Conservation (phyloP, 1,284 basidiomycete genomes). For the Jaminaea rosea region DNA sequence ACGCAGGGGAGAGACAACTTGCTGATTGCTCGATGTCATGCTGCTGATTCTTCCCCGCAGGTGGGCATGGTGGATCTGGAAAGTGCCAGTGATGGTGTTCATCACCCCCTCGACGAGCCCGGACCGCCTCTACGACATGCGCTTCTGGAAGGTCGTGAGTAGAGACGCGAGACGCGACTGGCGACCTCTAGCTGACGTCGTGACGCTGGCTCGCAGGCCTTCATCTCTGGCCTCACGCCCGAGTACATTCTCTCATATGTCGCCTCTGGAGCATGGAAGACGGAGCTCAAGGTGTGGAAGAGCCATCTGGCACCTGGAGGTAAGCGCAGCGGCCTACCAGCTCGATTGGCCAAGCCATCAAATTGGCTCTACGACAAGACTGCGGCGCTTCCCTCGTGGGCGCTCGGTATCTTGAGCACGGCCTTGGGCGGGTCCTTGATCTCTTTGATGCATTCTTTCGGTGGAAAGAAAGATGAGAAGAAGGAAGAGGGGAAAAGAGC, state of each 20-base stretch:
- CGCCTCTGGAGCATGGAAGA: background rate
- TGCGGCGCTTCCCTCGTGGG: too few relatives aligned
- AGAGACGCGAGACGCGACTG: too few relatives aligned
- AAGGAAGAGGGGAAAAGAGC: too few relatives aligned
- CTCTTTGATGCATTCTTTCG: too few relatives aligned
- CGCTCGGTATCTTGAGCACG: too few relatives aligned
- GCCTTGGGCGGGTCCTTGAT: too few relatives aligned
- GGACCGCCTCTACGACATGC: conserved; percentile 6
- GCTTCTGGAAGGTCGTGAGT: conserved; percentile 5
- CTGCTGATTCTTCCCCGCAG: too few relatives aligned
- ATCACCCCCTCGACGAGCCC: conserved; percentile 6
- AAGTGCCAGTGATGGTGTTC: conserved; percentile 5
- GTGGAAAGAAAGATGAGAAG: too few relatives aligned
- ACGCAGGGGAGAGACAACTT: too few relatives aligned
- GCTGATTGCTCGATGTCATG: too few relatives aligned
- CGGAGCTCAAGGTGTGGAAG: background rate
- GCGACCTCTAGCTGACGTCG: too few relatives aligned
- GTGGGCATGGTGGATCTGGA: background rate
- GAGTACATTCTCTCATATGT: background rate
- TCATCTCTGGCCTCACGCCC: background rate
- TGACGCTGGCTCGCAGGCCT: too few relatives aligned
- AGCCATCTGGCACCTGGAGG: background rate
- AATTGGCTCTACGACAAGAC: background rate
- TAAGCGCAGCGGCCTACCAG: background rate
- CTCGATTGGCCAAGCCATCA: background rate